A percentile compares a stretch with the other conserved stretches of the same genome.
Evolutionary conservation across 1,284 basidiomycete genomes (phyloP).

Genomic region (Apiotrichum akiyoshidainum): DNA sequence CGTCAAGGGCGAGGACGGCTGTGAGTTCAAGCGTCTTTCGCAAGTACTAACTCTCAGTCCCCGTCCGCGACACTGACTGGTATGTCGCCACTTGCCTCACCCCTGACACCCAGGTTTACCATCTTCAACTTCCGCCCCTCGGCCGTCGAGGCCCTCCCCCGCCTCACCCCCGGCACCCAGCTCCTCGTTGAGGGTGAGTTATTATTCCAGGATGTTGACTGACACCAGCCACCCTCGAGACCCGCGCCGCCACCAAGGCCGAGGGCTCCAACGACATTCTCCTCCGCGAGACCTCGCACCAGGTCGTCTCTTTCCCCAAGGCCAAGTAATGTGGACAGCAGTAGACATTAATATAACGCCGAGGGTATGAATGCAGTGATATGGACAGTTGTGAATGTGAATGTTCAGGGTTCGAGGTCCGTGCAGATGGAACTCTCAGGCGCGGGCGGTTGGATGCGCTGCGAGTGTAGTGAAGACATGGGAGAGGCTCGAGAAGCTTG

Average conservation of each 20-base stretch:
- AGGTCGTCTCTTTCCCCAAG: constrained; percentile 19
- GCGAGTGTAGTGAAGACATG: not conserved
- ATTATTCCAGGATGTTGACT: not conserved
- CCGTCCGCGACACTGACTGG: constrained; percentile 29
- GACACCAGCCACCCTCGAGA: constrained; percentile 20
- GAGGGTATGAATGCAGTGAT: constrained; percentile 1
- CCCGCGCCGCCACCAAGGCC: constrained; percentile 13
- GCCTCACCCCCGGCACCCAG: constrained; percentile 32
- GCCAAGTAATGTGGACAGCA: constrained; percentile 9
- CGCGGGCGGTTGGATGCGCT: not conserved
- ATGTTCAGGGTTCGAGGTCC: not conserved
- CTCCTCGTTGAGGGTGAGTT: constrained; percentile 41
- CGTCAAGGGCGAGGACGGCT: constrained; percentile 6
- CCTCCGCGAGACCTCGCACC: constrained; percentile 23
- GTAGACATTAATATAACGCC: not conserved
- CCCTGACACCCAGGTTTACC: constrained; percentile 32
- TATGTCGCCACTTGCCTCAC: not conserved
- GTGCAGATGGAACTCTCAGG: not conserved
- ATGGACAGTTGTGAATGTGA: not conserved
- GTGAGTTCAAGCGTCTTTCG: not conserved
- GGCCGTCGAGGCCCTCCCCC: constrained; percentile 26
- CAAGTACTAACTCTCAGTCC: constrained; percentile 13
- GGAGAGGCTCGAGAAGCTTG: not conserved
- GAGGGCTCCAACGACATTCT: constrained; percentile 21
- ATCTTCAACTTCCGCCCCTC: constrained; percentile 40